Evolutionary conservation across 208 protist genomes (phyloP), one percentile per base, ranked within the genome.

Genomic region (Balamuthia mandrillaris): DNA sequence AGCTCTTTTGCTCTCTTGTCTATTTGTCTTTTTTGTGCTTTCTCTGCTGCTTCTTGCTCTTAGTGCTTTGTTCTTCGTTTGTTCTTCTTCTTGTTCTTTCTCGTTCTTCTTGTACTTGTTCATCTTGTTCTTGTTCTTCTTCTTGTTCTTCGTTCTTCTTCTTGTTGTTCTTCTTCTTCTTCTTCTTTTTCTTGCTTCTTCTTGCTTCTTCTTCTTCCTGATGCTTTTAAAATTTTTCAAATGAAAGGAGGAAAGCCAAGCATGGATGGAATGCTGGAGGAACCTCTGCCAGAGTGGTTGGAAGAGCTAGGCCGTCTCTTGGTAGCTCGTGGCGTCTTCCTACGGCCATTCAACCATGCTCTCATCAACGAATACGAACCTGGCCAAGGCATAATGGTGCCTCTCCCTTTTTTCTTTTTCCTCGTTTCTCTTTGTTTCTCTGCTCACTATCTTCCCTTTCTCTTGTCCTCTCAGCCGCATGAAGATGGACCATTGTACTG

Each of bases 311-410:
- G 44, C 33, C 18, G 33, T 9, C 18, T 54, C 14, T 24, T 77
- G 16, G 54, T 56, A 45, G 42, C 49, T 9, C 49, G 37, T 39
- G 54, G 54, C 14, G 66, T 77, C 9, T 77, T 77, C 44, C 49
- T 39, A 45, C 49, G 54, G 44, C 44, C 49, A 24, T 49, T 77
- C 37, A 77, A 77, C 29, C 66, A 77, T 47, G 66, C 37, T 27
- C 66, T 77, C 9, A 77, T 77, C 66, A 77, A 77, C 24, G 66
- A 77, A 31, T 77, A 77, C 24, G 66, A 77, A 6, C 66, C 66
- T 29, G 66, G 66, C 1, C 66, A 77, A 33, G 66, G 66, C 66
- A 77, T 77, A 27, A 77, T 77, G 66, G 66, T 77, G 37, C 42
- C 10, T 31, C 35, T 14, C 21, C 5, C 5, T 70, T 18, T 70